Conservation (phyloP, 2,329 filamentous ascomycete species). For the Clonostachys rosea region DNA sequence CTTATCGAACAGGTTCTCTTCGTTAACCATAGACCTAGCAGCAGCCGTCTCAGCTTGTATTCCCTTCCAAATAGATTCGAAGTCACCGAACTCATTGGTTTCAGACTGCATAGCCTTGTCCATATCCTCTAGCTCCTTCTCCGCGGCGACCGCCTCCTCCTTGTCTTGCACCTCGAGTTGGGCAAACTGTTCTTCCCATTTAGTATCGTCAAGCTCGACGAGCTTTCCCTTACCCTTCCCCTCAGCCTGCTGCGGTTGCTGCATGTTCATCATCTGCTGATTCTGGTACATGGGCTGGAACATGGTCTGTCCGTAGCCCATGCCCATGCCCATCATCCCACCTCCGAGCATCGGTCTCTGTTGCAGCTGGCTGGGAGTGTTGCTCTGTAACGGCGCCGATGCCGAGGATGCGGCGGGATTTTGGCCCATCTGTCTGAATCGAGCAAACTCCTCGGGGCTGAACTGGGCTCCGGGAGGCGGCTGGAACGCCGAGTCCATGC, state of each 20-base stretch:
- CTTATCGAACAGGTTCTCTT: conserved; percentile 57
- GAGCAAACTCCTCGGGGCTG: conserved; percentile 78
- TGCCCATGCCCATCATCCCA: conserved; percentile 44
- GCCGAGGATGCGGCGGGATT: conserved; percentile 49
- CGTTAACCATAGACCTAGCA: conserved; percentile 67
- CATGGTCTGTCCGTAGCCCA: conserved; percentile 40
- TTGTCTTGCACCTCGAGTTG: conserved; percentile 71
- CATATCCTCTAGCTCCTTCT: conserved; percentile 83
- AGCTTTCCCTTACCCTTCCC: conserved; percentile 85
- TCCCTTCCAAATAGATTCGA: conserved; percentile 84
- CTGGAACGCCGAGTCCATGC: conserved; percentile 69
- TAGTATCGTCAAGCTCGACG: conserved; percentile 86
- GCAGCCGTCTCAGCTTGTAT: conserved; percentile 73
- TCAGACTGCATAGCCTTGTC: conserved; percentile 66
- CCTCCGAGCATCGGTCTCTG: conserved; percentile 59
- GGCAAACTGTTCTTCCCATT: conserved; percentile 96
- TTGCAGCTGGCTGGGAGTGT: conserved; percentile 42
- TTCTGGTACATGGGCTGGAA: conserved; percentile 42
- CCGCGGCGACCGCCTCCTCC: conserved; percentile 68
- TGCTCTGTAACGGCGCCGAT: conserved; percentile 54
- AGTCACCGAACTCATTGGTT: conserved; percentile 75
- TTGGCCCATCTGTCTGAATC: conserved; percentile 65
- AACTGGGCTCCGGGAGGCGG: conserved; percentile 57
- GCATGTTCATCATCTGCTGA: conserved; percentile 31
- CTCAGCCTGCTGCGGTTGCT: conserved; percentile 42